Evolutionary conservation across 208 protist genomes (phyloP).

Genomic region (Trypanosoma avium): DNA sequence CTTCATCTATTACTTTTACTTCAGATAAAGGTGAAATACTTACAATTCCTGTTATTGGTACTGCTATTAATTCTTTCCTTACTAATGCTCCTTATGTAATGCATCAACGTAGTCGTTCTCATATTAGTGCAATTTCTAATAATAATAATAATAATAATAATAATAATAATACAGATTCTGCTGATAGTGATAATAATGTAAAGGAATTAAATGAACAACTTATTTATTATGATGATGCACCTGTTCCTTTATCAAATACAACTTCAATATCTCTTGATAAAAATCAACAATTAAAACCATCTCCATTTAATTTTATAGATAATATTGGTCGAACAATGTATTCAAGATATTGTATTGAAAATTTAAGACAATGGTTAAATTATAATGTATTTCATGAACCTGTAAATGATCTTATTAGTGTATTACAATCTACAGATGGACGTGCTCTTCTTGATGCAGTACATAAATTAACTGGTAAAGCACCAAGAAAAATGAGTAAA

Average conservation of each 20-base stretch:
- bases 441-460: slow-evolving; percentile 69
- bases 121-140: slow-evolving; percentile 21
- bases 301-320: slow-evolving; percentile 29
- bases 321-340: slow-evolving; percentile 14
- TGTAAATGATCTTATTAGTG: slow-evolving; percentile 51
- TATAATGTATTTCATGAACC: slow-evolving; percentile 63
- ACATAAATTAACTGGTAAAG: slow-evolving; percentile 55
- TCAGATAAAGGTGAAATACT: slow-evolving; percentile 74
- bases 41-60: slow-evolving; percentile 73
- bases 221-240: slow-evolving; percentile 24
- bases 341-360: slow-evolving; percentile 26
- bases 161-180: not conserved
- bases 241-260: slow-evolving; percentile 12
- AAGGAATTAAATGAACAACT: slow-evolving; percentile 28
- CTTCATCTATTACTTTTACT: slow-evolving; percentile 82
- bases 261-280: not conserved
- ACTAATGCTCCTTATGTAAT: slow-evolving; percentile 55
- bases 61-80: slow-evolving; percentile 89
- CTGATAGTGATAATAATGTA: no score
- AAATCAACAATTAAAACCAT: not conserved
- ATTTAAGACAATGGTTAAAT: slow-evolving; percentile 80
- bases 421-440: slow-evolving; percentile 59
- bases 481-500: slow-evolving; percentile 28
- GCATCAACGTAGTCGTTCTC: slow-evolving; percentile 20
- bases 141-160: not conserved